A percentile compares a stretch with the other conserved stretches of the same genome.
Conservation (phyloP, 164 flowering plant species). For the Piper longum region DNA sequence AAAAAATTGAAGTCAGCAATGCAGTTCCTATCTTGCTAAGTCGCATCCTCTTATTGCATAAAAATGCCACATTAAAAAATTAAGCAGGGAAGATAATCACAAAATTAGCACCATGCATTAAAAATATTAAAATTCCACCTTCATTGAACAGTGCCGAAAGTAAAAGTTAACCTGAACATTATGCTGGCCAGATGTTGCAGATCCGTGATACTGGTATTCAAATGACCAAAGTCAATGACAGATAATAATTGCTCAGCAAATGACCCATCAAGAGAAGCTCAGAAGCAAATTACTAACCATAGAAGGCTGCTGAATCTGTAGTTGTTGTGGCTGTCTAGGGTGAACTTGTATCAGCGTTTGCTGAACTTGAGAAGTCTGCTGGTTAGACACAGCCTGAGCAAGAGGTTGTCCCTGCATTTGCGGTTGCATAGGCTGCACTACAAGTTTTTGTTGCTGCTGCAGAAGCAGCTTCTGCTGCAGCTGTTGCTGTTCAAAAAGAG, state of each 20-base stretch:
- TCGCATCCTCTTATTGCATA: too few species aligned
- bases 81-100: too few species aligned
- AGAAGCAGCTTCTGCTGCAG: conserved; percentile 9
- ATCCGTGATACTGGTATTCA: conserved; percentile 36
- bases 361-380: conserved; percentile 35
- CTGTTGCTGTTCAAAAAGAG: conserved; percentile 36
- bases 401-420: conserved; percentile 23
- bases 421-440: conserved; percentile 32
- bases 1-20: too few species aligned
- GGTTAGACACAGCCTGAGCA: conserved; percentile 29
- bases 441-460: conserved; percentile 33
- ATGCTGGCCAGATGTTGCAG: conserved; percentile 27
- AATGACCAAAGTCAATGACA: background rate
- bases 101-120: background rate
- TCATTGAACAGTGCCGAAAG: background rate
- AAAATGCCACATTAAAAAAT: too few species aligned
- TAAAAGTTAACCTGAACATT: conserved; percentile 28
- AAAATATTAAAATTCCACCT: background rate
- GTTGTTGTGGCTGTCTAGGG: conserved; percentile 22
- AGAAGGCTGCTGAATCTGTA: conserved; percentile 30
- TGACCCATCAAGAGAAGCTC: background rate
- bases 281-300: conserved; percentile 34
- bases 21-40: too few species aligned
- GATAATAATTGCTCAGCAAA: background rate
- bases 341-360: conserved; percentile 42